Percentiles rank a stretch among this genome's conserved stretches.
Evolutionary conservation across 495 filamentous ascomycete genomes (phyloP).

Genomic region (Annulohypoxylon bovei): DNA sequence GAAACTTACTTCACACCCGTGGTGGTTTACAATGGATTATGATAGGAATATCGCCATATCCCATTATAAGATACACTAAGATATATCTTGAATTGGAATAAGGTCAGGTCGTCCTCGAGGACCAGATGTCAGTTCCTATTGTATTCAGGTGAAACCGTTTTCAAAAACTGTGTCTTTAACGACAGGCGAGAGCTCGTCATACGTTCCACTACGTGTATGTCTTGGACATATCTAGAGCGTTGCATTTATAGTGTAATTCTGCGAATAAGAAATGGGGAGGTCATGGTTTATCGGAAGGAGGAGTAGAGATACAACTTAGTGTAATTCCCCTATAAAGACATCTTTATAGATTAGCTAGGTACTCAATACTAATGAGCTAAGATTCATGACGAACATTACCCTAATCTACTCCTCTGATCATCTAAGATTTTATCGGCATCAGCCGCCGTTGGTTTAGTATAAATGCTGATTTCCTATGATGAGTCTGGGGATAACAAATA

Average conservation of each 20-base stretch:
- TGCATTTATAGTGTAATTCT: slow-evolving; percentile 8
- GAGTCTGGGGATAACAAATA: neutral
- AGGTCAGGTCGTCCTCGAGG: neutral
- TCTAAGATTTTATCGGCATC: neutral
- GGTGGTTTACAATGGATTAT: neutral
- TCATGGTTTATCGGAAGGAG: neutral
- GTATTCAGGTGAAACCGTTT: neutral
- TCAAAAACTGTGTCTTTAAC: neutral
- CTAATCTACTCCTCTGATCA: neutral
- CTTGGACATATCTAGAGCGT: slow-evolving; percentile 1
- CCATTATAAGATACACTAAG: neutral
- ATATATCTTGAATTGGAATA: neutral
- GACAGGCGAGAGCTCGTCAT: neutral
- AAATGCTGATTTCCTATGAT: neutral
- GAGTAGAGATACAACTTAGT: neutral
- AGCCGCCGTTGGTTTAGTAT: neutral
- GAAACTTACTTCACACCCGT: slow-evolving; percentile 2
- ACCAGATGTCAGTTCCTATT: neutral
- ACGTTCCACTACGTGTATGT: slow-evolving; percentile 20
- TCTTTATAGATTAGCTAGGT: too few relatives aligned
- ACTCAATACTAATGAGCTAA: neutral
- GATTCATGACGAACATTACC: neutral
- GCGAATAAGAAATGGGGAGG: neutral
- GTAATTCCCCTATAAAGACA: neutral
- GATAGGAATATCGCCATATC: neutral